phyloP scores from a whole-genome alignment of 768 basidiomycete genomes.

The Sporobolomyces pararoseus region DNA sequence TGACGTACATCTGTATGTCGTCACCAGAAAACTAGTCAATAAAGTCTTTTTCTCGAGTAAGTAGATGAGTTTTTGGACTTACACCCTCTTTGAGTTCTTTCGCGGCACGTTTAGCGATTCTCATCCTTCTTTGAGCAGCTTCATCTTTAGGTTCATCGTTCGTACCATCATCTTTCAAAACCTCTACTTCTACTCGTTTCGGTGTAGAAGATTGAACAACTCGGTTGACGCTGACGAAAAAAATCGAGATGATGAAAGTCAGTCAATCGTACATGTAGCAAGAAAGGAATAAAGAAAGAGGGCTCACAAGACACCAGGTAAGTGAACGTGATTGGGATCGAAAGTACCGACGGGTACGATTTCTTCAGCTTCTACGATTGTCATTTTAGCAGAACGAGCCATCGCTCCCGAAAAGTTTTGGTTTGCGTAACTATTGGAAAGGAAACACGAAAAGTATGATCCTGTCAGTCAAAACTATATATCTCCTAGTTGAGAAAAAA shows the following conservation, averaged over 20 bases:
- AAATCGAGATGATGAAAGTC: no score
- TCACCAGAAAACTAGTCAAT: no score
- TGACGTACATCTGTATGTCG: conserved; percentile 47
- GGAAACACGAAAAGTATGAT: no score
- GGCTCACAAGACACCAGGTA: conserved; percentile 45
- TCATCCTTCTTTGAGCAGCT: conserved; percentile 52
- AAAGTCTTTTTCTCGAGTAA: neutral
- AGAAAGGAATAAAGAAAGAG: conserved; percentile 49
- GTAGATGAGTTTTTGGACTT: neutral
- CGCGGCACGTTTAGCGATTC: conserved; percentile 80
- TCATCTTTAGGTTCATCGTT: conserved; percentile 41
- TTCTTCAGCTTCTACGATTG: conserved; percentile 88
- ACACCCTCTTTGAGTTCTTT: conserved; percentile 74
- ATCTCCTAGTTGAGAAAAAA: no score
- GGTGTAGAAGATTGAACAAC: conserved; percentile 72
- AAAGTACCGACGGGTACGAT: conserved; percentile 79
- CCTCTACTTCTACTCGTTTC: conserved; percentile 72
- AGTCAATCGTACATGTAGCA: neutral
- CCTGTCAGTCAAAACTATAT: no score
- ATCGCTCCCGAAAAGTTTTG: conserved; percentile 83
- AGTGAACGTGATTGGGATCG: conserved; percentile 70
- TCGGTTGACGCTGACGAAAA: conserved; percentile 82
- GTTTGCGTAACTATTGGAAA: conserved; percentile 65
- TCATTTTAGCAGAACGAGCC: conserved; percentile 83
- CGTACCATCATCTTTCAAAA: conserved; percentile 48